Percentiles rank a stretch among this genome's conserved stretches.
Conservation (phyloP, 2,329 filamentous ascomycete genomes). For the Fusarium penzigii region DNA sequence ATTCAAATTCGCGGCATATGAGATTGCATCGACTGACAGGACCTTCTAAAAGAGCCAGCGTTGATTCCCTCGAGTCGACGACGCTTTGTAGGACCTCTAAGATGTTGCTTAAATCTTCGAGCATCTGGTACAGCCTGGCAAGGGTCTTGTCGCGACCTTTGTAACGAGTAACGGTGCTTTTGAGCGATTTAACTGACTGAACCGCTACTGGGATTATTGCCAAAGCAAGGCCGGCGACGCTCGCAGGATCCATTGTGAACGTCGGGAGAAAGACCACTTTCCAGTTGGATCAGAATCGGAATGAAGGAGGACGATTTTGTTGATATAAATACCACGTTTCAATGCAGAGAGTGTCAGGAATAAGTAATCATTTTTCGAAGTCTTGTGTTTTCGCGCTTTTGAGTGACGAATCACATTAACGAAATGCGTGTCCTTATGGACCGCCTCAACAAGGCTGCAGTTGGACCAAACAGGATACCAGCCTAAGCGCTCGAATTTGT, state of each 20-base stretch:
- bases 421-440: too few relatives aligned
- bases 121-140: constrained; percentile 33
- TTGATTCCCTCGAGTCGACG: constrained; percentile 24
- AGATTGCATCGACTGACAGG: constrained; percentile 38
- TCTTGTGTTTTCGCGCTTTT: too few relatives aligned
- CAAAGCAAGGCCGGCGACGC: constrained; percentile 34
- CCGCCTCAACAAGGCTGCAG: too few relatives aligned
- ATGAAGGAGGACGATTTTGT: too few relatives aligned
- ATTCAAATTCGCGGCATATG: constrained; percentile 39
- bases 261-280: too few relatives aligned
- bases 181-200: constrained; percentile 35
- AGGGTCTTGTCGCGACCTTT: constrained; percentile 38
- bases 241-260: constrained; percentile 34
- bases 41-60: constrained; percentile 35
- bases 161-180: constrained; percentile 35
- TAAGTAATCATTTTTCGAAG: too few relatives aligned
- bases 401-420: too few relatives aligned
- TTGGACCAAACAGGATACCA: too few relatives aligned
- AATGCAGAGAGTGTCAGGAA: too few relatives aligned
- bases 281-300: too few relatives aligned
- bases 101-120: constrained; percentile 36
- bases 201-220: constrained; percentile 36
- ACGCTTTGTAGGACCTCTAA: constrained; percentile 33
- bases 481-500: too few relatives aligned
- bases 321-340: too few relatives aligned